phyloP scores from a whole-genome alignment of 1,284 basidiomycete species.

The Meripilus lineatus region DNA sequence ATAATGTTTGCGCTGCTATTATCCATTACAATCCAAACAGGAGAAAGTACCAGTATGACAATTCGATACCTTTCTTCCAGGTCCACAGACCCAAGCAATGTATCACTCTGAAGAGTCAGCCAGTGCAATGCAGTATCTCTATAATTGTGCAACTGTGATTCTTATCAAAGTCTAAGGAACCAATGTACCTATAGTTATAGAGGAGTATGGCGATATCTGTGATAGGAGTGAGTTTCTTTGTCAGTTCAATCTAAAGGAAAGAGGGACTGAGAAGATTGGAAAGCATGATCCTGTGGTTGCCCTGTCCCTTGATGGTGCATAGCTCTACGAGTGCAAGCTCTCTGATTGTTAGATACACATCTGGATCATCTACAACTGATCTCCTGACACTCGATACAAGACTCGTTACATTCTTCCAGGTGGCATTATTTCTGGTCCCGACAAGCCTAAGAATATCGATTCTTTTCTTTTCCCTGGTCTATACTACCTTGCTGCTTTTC shows the following conservation, averaged over 20 bases:
- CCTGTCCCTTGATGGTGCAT: constrained; percentile 9
- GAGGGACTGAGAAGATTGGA: not conserved
- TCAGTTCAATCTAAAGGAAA: no score
- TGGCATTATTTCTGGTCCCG: constrained; percentile 25
- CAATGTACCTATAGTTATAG: no score
- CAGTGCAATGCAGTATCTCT: no score
- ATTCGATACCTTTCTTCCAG: no score
- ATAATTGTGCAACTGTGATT: no score
- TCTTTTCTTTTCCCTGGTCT: constrained; percentile 32
- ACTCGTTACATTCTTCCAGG: constrained; percentile 12
- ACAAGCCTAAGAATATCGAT: constrained; percentile 30
- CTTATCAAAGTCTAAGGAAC: no score
- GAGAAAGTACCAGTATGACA: not conserved
- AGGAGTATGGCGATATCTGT: constrained; percentile 7
- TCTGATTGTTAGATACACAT: constrained; percentile 16
- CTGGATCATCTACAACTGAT: constrained; percentile 6
- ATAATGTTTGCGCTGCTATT: not conserved
- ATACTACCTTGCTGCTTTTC: constrained; percentile 20
- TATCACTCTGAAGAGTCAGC: no score
- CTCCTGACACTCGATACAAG: constrained; percentile 11
- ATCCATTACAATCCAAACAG: not conserved
- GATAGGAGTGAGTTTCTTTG: constrained; percentile 6
- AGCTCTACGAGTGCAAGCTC: constrained; percentile 9
- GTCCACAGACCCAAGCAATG: no score
- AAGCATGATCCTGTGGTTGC: constrained; percentile 4